phyloP scores from a whole-genome alignment of 257 asterid genomes.

The Paulownia fortunei region DNA sequence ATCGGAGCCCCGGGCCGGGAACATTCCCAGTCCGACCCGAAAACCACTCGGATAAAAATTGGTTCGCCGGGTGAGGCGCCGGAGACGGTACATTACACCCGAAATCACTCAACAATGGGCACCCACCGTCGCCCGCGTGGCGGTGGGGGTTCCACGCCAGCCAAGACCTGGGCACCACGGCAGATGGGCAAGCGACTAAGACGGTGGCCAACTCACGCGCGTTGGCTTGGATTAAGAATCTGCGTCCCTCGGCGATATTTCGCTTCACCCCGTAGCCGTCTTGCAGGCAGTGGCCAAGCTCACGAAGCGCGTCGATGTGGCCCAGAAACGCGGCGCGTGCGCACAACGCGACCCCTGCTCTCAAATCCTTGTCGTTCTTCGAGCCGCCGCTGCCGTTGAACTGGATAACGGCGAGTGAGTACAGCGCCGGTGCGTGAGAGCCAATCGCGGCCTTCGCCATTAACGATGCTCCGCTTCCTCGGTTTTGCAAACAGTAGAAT shows the following conservation, averaged over 20 bases:
- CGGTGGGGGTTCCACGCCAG: slow-evolving; percentile 43
- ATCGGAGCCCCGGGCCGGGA: slow-evolving; percentile 65
- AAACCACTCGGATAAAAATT: slow-evolving; percentile 79
- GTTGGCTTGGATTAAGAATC: slow-evolving; percentile 81
- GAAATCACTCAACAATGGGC: slow-evolving; percentile 84
- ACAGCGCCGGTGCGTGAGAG: slow-evolving; percentile 83
- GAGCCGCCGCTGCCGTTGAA: slow-evolving; percentile 96
- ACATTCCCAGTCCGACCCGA: slow-evolving; percentile 26
- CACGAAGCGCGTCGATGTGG: slow-evolving; percentile 89
- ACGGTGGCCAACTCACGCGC: slow-evolving; percentile 87
- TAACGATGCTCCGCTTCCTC: slow-evolving; percentile 81
- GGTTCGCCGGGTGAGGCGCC: slow-evolving; percentile 76
- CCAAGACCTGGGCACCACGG: slow-evolving; percentile 46
- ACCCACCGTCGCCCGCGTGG: slow-evolving; percentile 38
- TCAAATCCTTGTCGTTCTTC: slow-evolving; percentile 75
- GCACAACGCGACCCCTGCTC: slow-evolving; percentile 86
- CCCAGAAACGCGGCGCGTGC: slow-evolving; percentile 90
- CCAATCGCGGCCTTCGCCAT: slow-evolving; percentile 95
- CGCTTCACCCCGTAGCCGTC: slow-evolving; percentile 92
- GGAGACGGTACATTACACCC: slow-evolving; percentile 89
- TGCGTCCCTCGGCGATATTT: slow-evolving; percentile 81
- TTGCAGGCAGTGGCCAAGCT: slow-evolving; percentile 98
- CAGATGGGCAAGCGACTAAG: slow-evolving; percentile 45
- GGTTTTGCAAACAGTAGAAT: slow-evolving; percentile 77
- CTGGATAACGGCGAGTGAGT: slow-evolving; percentile 82